Percentiles rank a stretch among this genome's conserved stretches.
These are phyloP conservation scores for Chalaropsis thielavioides DNA, from an alignment of 2,329 filamentous ascomycete genomes.

Conservation along the genomic window DNA sequence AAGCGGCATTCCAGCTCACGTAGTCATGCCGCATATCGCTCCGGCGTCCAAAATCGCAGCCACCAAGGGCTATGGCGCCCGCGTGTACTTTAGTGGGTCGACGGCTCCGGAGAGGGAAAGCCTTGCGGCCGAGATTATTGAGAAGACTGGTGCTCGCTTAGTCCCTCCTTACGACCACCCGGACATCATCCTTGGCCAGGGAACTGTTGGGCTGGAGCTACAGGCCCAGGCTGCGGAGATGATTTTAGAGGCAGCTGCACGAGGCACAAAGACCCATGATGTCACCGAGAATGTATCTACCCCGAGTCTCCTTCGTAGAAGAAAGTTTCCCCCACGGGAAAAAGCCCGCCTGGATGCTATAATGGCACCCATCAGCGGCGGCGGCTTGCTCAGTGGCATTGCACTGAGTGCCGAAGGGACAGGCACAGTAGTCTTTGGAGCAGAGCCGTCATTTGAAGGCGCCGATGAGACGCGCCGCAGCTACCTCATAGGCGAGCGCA, in stretches of 20 bases:
- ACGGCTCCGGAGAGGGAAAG: conserved; percentile 71
- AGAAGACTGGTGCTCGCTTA: conserved; percentile 58
- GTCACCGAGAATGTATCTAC: not conserved
- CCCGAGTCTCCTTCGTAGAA: conserved; percentile 3
- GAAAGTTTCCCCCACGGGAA: not conserved
- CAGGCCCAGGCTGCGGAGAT: conserved; percentile 53
- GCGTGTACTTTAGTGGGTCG: conserved; percentile 66
- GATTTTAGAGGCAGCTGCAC: conserved; percentile 26
- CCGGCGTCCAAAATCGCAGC: conserved; percentile 77
- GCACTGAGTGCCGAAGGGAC: conserved; percentile 63
- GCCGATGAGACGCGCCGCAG: conserved; percentile 71
- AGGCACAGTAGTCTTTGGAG: conserved; percentile 64
- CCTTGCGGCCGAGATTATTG: conserved; percentile 52
- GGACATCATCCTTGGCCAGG: conserved; percentile 82
- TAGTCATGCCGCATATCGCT: conserved; percentile 83
- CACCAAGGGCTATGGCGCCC: conserved; percentile 62
- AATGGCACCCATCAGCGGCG: conserved; percentile 73
- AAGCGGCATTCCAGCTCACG: conserved; percentile 61
- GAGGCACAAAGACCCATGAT: conserved; percentile 15
- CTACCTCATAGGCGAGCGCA: conserved; percentile 46
- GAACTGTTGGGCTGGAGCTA: conserved; percentile 75
- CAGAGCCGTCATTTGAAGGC: conserved; percentile 70
- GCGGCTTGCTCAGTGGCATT: conserved; percentile 72
- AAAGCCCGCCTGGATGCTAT: conserved; percentile 47
- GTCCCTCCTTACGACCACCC: conserved; percentile 88